A percentile compares a stretch with the other conserved stretches of the same genome.
Evolutionary conservation across 495 filamentous ascomycete species (phyloP).

Genomic region (Penicillium coprophilum): DNA sequence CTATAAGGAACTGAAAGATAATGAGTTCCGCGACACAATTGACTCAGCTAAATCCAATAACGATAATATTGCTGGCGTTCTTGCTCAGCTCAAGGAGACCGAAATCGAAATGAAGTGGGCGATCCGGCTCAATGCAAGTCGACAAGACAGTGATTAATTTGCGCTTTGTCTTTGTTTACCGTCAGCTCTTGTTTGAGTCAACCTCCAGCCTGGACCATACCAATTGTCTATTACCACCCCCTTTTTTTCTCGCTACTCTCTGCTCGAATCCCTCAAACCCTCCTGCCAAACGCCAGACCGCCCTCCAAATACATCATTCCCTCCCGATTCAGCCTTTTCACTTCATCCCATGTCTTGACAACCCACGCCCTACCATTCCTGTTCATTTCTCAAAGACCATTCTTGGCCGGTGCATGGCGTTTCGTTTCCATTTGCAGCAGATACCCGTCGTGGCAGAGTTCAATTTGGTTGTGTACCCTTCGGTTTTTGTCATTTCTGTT

Average conservation of each 20-base stretch:
- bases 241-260: not conserved
- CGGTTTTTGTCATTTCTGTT: conserved; percentile 9
- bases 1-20: conserved; percentile 65
- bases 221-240: not conserved
- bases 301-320: not conserved
- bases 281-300: not conserved
- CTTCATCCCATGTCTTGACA: not conserved
- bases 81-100: conserved; percentile 61
- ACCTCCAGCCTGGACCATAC: not conserved
- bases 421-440: conserved; percentile 17
- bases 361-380: not conserved
- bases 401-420: conserved; percentile 19
- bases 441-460: conserved; percentile 22
- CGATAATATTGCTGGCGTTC: conserved; percentile 50
- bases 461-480: conserved; percentile 4
- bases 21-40: conserved; percentile 56
- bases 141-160: conserved; percentile 24
- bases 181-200: conserved; percentile 5
- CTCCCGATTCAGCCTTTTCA: too few relatives aligned
- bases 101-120: conserved; percentile 69
- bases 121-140: conserved; percentile 60
- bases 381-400: conserved; percentile 7
- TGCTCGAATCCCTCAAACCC: not conserved
- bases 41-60: conserved; percentile 54
- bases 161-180: not conserved